phyloP scores from a whole-genome alignment of 2,329 filamentous ascomycete species.

The Chalaropsis thielavioides region DNA sequence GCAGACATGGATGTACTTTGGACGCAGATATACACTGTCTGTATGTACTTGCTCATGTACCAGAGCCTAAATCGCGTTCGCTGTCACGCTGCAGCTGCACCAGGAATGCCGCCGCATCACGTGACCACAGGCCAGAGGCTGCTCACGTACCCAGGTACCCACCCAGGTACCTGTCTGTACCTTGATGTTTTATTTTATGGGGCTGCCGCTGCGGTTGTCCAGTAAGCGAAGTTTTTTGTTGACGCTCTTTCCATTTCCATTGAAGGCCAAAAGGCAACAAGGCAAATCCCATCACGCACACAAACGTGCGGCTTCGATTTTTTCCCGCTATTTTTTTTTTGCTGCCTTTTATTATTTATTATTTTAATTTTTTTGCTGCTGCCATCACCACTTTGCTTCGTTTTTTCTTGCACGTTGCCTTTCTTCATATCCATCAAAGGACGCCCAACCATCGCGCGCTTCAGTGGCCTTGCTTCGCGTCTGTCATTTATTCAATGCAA shows the following conservation, averaged over 20 bases:
- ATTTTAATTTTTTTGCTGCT: neutral
- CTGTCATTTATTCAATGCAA: neutral
- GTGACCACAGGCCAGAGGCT: neutral
- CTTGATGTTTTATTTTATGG: slow-evolving; percentile 7
- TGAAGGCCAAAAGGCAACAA: slow-evolving; percentile 4
- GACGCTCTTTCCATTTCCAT: slow-evolving; percentile 15
- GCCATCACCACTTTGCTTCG: neutral
- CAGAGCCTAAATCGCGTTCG: neutral
- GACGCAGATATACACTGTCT: too few relatives aligned
- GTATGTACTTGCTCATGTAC: too few relatives aligned
- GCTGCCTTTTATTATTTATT: slow-evolving; percentile 2
- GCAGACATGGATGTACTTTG: neutral
- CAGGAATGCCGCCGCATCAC: neutral
- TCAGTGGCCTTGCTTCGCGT: neutral
- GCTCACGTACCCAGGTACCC: neutral
- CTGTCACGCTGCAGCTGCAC: neutral
- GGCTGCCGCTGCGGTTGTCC: slow-evolving; percentile 7
- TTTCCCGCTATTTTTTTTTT: slow-evolving; percentile 9
- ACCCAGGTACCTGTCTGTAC: too few relatives aligned
- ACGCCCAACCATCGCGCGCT: slow-evolving; percentile 5
- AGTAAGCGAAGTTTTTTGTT: slow-evolving; percentile 17
- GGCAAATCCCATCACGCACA: slow-evolving; percentile 15
- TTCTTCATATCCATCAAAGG: neutral
- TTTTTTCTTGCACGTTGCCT: neutral
- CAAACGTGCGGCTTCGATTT: slow-evolving; percentile 16